These are phyloP conservation scores for Ustilago esculenta DNA, from an alignment of 1,284 basidiomycete genomes.

Conservation along the genomic window DNA sequence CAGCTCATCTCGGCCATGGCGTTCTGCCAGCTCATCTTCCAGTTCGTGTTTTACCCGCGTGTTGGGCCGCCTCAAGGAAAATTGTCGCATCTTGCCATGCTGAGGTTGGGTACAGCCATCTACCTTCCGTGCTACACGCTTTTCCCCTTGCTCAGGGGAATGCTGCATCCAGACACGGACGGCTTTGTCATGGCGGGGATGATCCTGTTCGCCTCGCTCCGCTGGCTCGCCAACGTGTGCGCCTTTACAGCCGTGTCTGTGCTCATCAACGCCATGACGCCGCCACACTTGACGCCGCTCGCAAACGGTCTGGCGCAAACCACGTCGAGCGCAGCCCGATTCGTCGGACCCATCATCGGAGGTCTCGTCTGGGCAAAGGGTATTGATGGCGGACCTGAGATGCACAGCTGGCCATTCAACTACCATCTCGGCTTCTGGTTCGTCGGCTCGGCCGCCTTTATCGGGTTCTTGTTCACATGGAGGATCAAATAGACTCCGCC, in stretches of 20 bases:
- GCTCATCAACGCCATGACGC: constrained; percentile 68
- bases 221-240: constrained; percentile 67
- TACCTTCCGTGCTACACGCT: constrained; percentile 55
- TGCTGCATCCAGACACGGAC: constrained; percentile 65
- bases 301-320: constrained; percentile 69
- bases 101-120: constrained; percentile 56
- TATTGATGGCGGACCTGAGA: constrained; percentile 50
- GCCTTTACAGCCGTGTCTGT: constrained; percentile 66
- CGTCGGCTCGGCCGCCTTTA: constrained; percentile 55
- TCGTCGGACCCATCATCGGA: constrained; percentile 66
- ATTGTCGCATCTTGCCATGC: constrained; percentile 64
- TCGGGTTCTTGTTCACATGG: constrained; percentile 53
- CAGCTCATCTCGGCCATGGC: constrained; percentile 66
- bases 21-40: constrained; percentile 59
- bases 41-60: constrained; percentile 75
- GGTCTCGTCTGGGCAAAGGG: constrained; percentile 65
- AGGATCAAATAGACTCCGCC: constrained; percentile 25
- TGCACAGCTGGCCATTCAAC: constrained; percentile 58
- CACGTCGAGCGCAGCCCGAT: constrained; percentile 66
- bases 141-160: constrained; percentile 69
- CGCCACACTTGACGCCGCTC: constrained; percentile 67
- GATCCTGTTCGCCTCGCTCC: constrained; percentile 66
- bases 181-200: constrained; percentile 69
- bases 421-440: constrained; percentile 64
- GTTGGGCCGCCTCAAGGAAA: constrained; percentile 67